Base-by-base conservation (phyloP, 257 asterid species). In the Agastache rugosa region DNA sequence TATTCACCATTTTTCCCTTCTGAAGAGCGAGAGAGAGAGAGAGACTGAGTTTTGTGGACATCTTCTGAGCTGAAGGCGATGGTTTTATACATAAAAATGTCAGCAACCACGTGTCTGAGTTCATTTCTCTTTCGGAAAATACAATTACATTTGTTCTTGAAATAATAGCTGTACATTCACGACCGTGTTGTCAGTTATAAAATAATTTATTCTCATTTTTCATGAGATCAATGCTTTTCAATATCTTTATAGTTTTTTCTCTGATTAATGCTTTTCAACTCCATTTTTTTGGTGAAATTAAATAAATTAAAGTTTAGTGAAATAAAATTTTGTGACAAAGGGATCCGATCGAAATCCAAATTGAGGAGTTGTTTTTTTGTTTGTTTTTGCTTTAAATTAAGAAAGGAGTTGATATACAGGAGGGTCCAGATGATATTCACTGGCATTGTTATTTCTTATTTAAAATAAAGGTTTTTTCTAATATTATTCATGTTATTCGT, bases 1-100 rank as follows among this genome's bases (percentile, higher is more conserved):
- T 22, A 23, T 63, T 70, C 42, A 39, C 80, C 80, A 76, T 76
- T 48, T 16, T 29, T 1, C n/a, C 19, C 27, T 25, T 27, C 19
- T 59, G 65, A 27, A 15, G 4, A 11, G 17, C 3, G 44, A 60
- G 42, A 58, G 37, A 25, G 39, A 29, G 22, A 14, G 61, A 54
- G 31, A 20, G 61, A 54, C 3, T 48, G 63, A 68, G 73, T 23
- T 67, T 7, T 48, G 9, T 27, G 22, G 10, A 59, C 41, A 6
- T 6, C 61, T 25, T 23, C 10, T 48, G 31, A 34, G 63, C 4
- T 27, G 16, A 39, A 63, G 69, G n/a, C 5, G 71, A 45, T 42
- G 71, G 53, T 42, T 65, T 39, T 65, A 65, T 65, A 22, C 71
- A 19, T 20, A 25, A 42, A 22, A 51, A 17, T 14, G 39, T 65